Evolutionary conservation across 768 basidiomycete genomes (phyloP).

Genomic region (Boletales sp.): DNA sequence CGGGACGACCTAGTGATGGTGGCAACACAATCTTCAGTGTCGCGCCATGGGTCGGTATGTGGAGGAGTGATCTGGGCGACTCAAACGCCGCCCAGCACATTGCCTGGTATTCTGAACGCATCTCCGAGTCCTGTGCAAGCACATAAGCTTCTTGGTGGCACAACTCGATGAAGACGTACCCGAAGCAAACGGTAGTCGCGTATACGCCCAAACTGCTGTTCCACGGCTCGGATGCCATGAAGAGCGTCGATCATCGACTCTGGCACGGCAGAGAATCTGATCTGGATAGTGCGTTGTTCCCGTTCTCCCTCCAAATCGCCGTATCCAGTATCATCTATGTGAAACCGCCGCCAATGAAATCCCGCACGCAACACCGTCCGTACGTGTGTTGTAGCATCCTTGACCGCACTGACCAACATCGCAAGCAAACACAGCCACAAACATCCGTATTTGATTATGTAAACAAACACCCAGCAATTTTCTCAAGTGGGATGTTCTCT

Average conservation of each 20-base stretch:
- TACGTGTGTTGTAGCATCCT: not conserved
- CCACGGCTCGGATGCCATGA: slow-evolving; percentile 50
- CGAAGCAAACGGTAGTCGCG: slow-evolving; percentile 40
- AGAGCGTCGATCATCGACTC: slow-evolving; percentile 48
- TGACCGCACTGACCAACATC: slow-evolving; percentile 17
- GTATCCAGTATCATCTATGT: slow-evolving; percentile 24
- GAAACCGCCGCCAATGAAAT: slow-evolving; percentile 10
- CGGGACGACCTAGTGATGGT: slow-evolving; percentile 11
- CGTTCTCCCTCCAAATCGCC: slow-evolving; percentile 12
- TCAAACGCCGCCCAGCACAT: slow-evolving; percentile 44
- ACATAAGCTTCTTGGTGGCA: not conserved
- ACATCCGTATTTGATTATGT: slow-evolving; percentile 13
- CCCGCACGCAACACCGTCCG: not conserved
- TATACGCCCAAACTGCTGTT: slow-evolving; percentile 50
- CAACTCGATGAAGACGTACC: slow-evolving; percentile 28
- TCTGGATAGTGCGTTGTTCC: slow-evolving; percentile 29
- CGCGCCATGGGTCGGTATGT: slow-evolving; percentile 32
- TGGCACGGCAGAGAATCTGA: slow-evolving; percentile 41
- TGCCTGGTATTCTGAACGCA: slow-evolving; percentile 40
- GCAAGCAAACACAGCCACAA: slow-evolving; percentile 13
- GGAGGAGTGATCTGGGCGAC: slow-evolving; percentile 38
- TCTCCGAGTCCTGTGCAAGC: slow-evolving; percentile 43
- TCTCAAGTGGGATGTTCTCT: slow-evolving; percentile 21
- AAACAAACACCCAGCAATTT: slow-evolving; percentile 3
- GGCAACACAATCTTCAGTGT: slow-evolving; percentile 31